Evolutionary conservation across 192 early-diverging fungal genomes (phyloP).

Genomic region (Geranomyces michiganensis): DNA sequence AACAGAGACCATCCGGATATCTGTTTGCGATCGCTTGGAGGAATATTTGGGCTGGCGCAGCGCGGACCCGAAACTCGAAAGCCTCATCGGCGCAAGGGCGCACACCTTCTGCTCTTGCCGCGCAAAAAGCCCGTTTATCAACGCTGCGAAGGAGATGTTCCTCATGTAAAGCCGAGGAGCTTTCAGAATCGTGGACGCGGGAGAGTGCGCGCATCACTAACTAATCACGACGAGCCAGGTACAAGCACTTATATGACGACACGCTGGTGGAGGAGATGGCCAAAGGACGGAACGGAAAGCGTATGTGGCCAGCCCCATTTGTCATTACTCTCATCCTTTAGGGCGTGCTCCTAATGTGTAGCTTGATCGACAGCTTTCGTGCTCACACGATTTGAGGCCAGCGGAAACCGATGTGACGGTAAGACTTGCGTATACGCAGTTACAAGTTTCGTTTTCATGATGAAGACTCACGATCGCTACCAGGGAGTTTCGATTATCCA

Average conservation of each 20-base stretch:
- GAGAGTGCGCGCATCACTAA: too few species aligned
- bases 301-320: too few species aligned
- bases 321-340: too few species aligned
- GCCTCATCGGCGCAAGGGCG: background rate
- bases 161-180: conserved; percentile 32
- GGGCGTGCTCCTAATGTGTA: background rate
- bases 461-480: too few species aligned
- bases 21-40: conserved; percentile 63
- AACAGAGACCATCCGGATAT: conserved; percentile 62
- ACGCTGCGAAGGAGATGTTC: conserved; percentile 61
- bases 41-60: conserved; percentile 27
- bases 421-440: too few species aligned
- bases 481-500: conserved; percentile 39
- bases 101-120: conserved; percentile 42
- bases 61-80: conserved; percentile 16
- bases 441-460: too few species aligned
- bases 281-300: conserved; percentile 42
- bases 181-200: background rate
- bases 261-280: conserved; percentile 48
- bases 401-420: conserved; percentile 38
- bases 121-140: conserved; percentile 52
- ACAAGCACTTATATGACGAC: conserved; percentile 18
- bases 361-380: conserved; percentile 41
- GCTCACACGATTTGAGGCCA: conserved; percentile 53
- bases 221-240: background rate